phyloP scores from a whole-genome alignment of 2,329 filamentous ascomycete genomes.

The Cercospora sp. region DNA sequence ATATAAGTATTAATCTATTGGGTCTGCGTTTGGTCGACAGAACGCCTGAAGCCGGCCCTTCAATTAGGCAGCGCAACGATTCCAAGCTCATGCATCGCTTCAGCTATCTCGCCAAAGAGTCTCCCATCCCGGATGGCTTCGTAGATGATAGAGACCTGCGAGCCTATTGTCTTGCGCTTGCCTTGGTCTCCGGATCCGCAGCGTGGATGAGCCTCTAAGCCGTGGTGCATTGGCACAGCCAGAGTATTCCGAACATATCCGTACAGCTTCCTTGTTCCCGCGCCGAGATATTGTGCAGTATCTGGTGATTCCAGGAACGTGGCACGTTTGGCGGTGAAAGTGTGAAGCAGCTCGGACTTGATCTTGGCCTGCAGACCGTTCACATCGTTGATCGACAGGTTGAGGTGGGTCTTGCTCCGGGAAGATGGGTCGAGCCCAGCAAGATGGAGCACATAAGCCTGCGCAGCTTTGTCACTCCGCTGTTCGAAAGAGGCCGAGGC shows the following conservation, averaged over 20 bases:
- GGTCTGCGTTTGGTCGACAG: too few relatives aligned
- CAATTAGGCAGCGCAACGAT: neutral
- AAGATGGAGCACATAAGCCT: neutral
- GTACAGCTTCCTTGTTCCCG: neutral
- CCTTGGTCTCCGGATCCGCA: neutral
- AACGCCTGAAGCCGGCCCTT: too few relatives aligned
- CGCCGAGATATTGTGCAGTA: neutral
- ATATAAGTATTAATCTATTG: too few relatives aligned
- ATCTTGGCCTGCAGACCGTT: neutral
- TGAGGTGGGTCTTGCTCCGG: neutral
- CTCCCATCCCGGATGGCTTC: constrained; percentile 1
- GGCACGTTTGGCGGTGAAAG: neutral
- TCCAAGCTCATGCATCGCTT: neutral
- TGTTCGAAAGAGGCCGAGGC: neutral
- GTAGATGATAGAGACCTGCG: constrained; percentile 7
- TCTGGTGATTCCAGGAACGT: neutral
- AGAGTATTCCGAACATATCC: neutral
- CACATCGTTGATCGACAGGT: neutral
- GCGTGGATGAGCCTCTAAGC: constrained; percentile 3
- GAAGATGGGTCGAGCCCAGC: neutral
- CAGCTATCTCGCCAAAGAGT: neutral
- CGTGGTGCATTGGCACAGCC: neutral
- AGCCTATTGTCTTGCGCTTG: neutral
- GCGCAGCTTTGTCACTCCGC: constrained; percentile 1
- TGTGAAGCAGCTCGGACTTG: neutral